Evolutionary conservation across 176 grass and related monocot species (phyloP).

Genomic region (Panicum miliaceum): DNA sequence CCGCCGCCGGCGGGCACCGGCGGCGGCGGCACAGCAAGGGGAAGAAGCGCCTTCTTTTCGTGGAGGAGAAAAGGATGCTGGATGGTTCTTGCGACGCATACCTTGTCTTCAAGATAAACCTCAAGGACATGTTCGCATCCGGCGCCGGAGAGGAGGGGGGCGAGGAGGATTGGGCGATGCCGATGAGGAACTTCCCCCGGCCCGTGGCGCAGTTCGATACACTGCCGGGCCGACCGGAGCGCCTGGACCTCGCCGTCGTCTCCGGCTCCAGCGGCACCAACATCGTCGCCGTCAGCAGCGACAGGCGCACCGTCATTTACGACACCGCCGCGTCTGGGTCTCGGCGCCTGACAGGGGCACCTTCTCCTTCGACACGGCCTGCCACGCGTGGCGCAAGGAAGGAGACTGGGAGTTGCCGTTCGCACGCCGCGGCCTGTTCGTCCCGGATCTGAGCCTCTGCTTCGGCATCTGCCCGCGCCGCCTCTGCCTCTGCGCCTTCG

Average conservation of each 20-base stretch:
- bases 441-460: not conserved
- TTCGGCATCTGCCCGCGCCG: not conserved
- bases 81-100: not conserved
- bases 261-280: not conserved
- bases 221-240: not conserved
- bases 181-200: not conserved
- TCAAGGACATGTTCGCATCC: constrained; percentile 5
- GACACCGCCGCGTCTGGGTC: constrained; percentile 4
- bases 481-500: constrained; percentile 24
- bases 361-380: constrained; percentile 24
- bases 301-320: constrained; percentile 3
- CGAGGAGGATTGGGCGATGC: not conserved
- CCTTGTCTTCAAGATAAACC: not conserved
- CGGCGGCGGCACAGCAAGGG: not conserved
- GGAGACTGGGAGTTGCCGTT: not conserved
- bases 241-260: not conserved
- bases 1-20: not conserved
- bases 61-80: not conserved
- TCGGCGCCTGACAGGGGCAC: not conserved
- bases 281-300: not conserved
- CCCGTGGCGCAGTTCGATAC: not conserved
- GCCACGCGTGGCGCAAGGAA: constrained; percentile 14
- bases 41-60: not conserved
- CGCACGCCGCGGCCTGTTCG: not conserved
- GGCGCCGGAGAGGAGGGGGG: not conserved